Percentiles rank a stretch among this genome's conserved stretches.
These are phyloP conservation scores for Chlorociboria aeruginascens DNA, from an alignment of 495 filamentous ascomycete species.

Conservation along the genomic window DNA sequence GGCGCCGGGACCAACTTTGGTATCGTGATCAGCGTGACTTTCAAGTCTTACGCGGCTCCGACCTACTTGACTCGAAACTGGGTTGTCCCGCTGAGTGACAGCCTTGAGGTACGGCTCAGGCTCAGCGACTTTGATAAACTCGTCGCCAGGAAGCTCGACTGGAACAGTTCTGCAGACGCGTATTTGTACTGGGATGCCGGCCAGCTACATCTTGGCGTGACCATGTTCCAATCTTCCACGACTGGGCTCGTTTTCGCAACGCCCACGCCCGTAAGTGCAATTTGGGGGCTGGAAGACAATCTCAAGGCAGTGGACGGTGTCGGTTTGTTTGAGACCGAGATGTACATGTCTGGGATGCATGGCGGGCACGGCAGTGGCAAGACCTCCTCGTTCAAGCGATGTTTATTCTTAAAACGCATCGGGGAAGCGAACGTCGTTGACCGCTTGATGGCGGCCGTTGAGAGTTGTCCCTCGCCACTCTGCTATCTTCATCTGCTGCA, in stretches of 20 bases:
- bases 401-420: conserved; percentile 45
- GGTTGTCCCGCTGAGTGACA: conserved; percentile 33
- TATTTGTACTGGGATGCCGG: conserved; percentile 43
- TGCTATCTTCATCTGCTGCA: conserved; percentile 56
- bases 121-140: conserved; percentile 33
- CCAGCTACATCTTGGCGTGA: conserved; percentile 41
- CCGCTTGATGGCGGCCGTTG: conserved; percentile 32
- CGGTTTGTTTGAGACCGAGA: conserved; percentile 45
- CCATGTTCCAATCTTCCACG: conserved; percentile 34
- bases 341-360: conserved; percentile 51
- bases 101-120: conserved; percentile 24
- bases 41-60: conserved; percentile 36
- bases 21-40: conserved; percentile 46
- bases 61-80: conserved; percentile 37
- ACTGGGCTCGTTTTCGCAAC: conserved; percentile 18
- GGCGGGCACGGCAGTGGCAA: conserved; percentile 45
- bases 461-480: conserved; percentile 32
- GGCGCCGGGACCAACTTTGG: conserved; percentile 54
- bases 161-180: conserved; percentile 39
- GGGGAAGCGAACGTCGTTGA: conserved; percentile 27
- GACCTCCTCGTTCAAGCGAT: conserved; percentile 55
- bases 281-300: conserved; percentile 28
- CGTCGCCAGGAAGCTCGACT: conserved; percentile 29
- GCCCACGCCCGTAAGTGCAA: conserved; percentile 13
- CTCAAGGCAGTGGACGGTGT: conserved; percentile 32